Base-by-base conservation (phyloP, 352 stramenopile species). In the Phytophthora crassamura region DNA sequence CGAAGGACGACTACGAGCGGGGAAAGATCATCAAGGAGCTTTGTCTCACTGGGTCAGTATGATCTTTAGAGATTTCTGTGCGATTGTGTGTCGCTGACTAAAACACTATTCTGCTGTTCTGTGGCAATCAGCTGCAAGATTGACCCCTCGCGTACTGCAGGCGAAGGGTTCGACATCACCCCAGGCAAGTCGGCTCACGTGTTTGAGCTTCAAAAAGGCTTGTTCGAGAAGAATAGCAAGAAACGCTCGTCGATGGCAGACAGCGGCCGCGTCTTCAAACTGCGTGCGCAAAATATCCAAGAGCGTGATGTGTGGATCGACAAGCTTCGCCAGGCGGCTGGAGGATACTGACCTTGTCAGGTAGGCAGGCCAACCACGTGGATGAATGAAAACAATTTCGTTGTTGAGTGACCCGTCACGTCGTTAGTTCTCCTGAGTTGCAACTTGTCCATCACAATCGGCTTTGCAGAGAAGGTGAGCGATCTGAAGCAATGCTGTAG, bases 11-110 rank as follows among this genome's bases (percentile, higher is more conserved):
- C 43, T 94, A 96, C 45, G 88, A 96, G 52, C 88, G 88, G 22
- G 88, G 88, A 20, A 81, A 79, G 28, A 94, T 96, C 55, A 93
- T 96, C 70, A 94, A 94, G 59, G 86, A 94, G 47, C 66, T 96
- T 16, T 84, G 75, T 41, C 72, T 96, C 6, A 82, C 76, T n/a
- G 88, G 86, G 86, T 93, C 66, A 48, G 73, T 67, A 38, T 25
- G 40, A 39, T 14, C 18, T 20, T 14, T 7, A 36, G 11, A 49
- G 41, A 10, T 42, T 25, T 20, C 1, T 63, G 25, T 28, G 25
- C 25, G 25, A 28, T 4, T 28, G 25, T 28, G 25, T 28, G 25
- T 28, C 25, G 4, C 25, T 28, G 25, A 6, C 4, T 28, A 28
- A n/a, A n/a, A 28, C 25, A 28, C 4, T 28, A 6, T 28, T 28